Conservation (phyloP, 352 stramenopile species). For the Achlya hypogyna region DNA sequence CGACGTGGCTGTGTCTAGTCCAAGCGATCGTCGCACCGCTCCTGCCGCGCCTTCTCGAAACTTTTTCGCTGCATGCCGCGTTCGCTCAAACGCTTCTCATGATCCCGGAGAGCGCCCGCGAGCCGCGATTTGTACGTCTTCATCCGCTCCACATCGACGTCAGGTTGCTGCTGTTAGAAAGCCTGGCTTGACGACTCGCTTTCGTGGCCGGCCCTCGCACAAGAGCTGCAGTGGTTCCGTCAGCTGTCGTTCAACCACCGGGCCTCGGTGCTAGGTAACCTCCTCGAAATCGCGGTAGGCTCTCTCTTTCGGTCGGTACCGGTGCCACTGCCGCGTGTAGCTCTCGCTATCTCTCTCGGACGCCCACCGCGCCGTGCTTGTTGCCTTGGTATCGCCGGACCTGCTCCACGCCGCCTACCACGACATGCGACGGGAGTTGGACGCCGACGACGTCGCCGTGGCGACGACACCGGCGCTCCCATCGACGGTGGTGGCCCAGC, state of each 20-base stretch:
- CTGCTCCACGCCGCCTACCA: not conserved
- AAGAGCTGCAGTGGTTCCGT: not conserved
- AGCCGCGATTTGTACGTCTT: not conserved
- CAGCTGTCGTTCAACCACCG: not conserved
- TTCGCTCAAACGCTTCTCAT: slow-evolving; percentile 4
- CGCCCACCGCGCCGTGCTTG: not conserved
- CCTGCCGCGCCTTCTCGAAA: not conserved
- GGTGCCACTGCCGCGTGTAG: not conserved
- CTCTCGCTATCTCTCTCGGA: not conserved
- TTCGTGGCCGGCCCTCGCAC: not conserved
- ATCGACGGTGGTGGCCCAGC: not conserved
- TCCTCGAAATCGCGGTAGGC: slow-evolving; percentile 13
- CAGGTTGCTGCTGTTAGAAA: slow-evolving; percentile 5
- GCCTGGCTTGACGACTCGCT: not conserved
- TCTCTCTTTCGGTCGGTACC: not conserved
- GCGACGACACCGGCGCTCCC: not conserved
- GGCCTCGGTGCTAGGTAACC: slow-evolving; percentile 16
- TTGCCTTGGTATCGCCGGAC: not conserved
- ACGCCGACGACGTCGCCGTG: not conserved
- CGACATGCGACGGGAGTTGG: not conserved
- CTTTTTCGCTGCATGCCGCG: not conserved
- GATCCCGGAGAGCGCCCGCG: not conserved
- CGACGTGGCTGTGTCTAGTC: not conserved
- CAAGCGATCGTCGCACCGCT: not conserved
- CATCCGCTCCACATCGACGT: not conserved